Evolutionary conservation across 768 basidiomycete species (phyloP).

Genomic region (Boletus pseudo-olivaceus): DNA sequence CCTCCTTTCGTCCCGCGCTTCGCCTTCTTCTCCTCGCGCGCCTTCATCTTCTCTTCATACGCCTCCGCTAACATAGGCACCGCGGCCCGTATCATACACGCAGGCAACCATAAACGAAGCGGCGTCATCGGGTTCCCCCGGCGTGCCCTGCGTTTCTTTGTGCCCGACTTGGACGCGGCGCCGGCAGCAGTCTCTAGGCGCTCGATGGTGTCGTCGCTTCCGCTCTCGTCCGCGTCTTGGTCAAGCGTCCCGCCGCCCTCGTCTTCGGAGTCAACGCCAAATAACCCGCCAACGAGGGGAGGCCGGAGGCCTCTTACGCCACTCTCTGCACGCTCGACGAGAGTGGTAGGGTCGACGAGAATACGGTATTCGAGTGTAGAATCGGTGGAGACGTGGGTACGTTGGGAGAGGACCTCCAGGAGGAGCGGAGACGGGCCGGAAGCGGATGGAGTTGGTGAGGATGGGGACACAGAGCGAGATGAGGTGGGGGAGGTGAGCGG

Average conservation of each 20-base stretch:
- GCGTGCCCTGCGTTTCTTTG: conserved; percentile 24
- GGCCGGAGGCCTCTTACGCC: conserved; percentile 64
- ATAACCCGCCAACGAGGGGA: conserved; percentile 35
- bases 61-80: conserved; percentile 62
- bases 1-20: conserved; percentile 20
- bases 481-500: conserved; percentile 6
- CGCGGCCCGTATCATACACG: conserved; percentile 66
- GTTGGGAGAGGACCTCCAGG: conserved; percentile 59
- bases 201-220: conserved; percentile 35
- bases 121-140: conserved; percentile 45
- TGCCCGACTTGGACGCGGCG: conserved; percentile 16
- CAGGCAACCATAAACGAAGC: conserved; percentile 78
- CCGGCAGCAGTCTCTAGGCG: conserved; percentile 27
- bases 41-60: conserved; percentile 56
- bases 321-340: conserved; percentile 61
- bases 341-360: conserved; percentile 63
- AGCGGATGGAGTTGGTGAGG: conserved; percentile 21
- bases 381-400: conserved; percentile 71
- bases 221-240: conserved; percentile 40
- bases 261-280: conserved; percentile 43
- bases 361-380: conserved; percentile 74
- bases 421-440: conserved; percentile 44
- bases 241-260: conserved; percentile 34
- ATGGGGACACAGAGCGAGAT: background rate
- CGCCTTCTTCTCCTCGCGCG: conserved; percentile 43